Base-by-base conservation (phyloP, 306 rosid genomes). In the Dalbergia oliveri region DNA sequence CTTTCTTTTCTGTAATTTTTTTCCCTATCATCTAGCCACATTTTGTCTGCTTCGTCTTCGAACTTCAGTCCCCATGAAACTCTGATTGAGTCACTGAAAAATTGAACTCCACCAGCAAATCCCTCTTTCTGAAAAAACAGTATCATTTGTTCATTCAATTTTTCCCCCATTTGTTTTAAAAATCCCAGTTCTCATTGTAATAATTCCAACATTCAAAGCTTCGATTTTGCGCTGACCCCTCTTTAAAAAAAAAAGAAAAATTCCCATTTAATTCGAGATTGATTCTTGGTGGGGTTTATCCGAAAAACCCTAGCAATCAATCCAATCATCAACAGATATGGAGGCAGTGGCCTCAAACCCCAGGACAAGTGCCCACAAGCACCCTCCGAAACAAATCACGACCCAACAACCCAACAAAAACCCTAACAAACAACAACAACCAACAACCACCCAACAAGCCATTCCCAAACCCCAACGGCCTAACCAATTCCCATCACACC, bases 301-400 rank as follows among this genome's bases (percentile, higher is more conserved):
- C 11, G 0, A 50, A 50, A 50, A 50, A 5, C 57, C 57, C 14
- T 11, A 16, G 11, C 8, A 53, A 53, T n/a, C 21, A 19, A 72
- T 44, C 39, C 56, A 18, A 8, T 5, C 57, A 62, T 9, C 14
- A n/a, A 54, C 41, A 5, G 16, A 6, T 6, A 82, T 85, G 88
- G 88, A 90, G 26, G 37, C 88, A 47, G 69, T 86, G 73, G 65
- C 89, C 7, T 82, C 78, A 69, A 90, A 80, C 85, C 87, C 85
- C 58, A 86, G 77, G 15, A 43, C 37, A 4, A 54, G 64, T 39
- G 59, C 57, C 15, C 69, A 71, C 5, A 66, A 59, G 70, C 47
- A 61, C 76, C 81, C 88, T 61, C 76, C 75, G 5, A 49, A 58
- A 79, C 9, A 43, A 9, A 43, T 37, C 41, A 37, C 47, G 11